These are phyloP conservation scores for Earliella scabrosa DNA, from an alignment of 1,284 basidiomycete species.

Conservation along the genomic window DNA sequence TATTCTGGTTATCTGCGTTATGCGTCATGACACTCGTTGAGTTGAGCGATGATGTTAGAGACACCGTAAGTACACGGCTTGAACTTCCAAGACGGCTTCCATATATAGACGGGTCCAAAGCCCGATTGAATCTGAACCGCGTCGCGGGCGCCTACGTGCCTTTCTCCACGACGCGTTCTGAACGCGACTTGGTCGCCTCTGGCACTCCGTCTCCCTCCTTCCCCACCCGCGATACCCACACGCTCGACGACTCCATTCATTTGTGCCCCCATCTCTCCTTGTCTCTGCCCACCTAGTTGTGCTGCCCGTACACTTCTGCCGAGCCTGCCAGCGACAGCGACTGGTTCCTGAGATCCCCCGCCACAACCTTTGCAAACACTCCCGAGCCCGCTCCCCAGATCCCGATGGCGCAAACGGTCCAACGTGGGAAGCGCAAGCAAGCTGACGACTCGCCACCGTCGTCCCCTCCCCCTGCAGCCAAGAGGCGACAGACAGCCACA, in stretches of 20 bases:
- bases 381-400: too few relatives aligned
- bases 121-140: constrained; percentile 30
- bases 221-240: too few relatives aligned
- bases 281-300: too few relatives aligned
- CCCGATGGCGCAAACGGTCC: constrained; percentile 41
- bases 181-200: constrained; percentile 9
- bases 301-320: background rate
- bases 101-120: too few relatives aligned
- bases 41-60: too few relatives aligned
- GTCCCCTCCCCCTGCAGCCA: constrained; percentile 51
- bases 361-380: too few relatives aligned
- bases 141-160: constrained; percentile 17
- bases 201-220: background rate
- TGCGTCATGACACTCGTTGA: too few relatives aligned
- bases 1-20: too few relatives aligned
- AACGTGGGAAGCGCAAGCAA: constrained; percentile 37
- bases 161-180: constrained; percentile 11
- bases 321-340: background rate
- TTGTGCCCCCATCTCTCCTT: too few relatives aligned
- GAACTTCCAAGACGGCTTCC: too few relatives aligned
- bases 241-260: too few relatives aligned
- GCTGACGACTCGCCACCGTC: constrained; percentile 41
- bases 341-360: background rate
- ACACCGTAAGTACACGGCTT: too few relatives aligned
- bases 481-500: constrained; percentile 48